Evolutionary conservation across 106 monocot species (phyloP).

Genomic region (Dioscorea dumetorum): DNA sequence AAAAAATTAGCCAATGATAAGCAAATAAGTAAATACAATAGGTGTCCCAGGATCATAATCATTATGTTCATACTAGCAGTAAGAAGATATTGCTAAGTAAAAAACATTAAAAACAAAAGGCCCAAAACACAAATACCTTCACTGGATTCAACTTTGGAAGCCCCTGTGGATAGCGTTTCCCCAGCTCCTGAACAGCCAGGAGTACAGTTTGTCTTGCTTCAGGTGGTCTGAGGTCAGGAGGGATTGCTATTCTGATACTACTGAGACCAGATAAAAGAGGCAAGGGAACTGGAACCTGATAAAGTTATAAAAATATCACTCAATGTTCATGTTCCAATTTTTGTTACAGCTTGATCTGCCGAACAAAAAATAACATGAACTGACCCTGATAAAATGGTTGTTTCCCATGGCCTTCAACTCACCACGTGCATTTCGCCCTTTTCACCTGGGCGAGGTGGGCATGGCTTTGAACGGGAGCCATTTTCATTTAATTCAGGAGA

Average conservation of each 20-base stretch:
- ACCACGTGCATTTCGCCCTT: constrained; percentile 99
- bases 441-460: constrained; percentile 83
- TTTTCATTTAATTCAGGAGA: constrained; percentile 58
- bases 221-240: constrained; percentile 77
- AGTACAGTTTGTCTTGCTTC: constrained; percentile 93
- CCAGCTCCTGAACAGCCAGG: constrained; percentile 77
- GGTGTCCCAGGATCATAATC: no score
- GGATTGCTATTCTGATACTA: constrained; percentile 79
- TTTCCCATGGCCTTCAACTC: constrained; percentile 55
- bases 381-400: constrained; percentile 27
- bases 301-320: background rate
- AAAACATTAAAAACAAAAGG: no score
- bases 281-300: constrained; percentile 92
- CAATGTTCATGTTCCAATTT: background rate
- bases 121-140: constrained; percentile 42
- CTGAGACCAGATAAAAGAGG: constrained; percentile 70
- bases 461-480: constrained; percentile 70
- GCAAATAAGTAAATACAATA: no score
- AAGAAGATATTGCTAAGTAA: no score
- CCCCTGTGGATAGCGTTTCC: constrained; percentile 68
- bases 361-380: constrained; percentile 18
- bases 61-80: no score
- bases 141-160: constrained; percentile 86
- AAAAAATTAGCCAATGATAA: background rate
- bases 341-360: constrained; percentile 1